phyloP scores from a whole-genome alignment of 768 basidiomycete species.

The Rossbeevera mucosa region DNA sequence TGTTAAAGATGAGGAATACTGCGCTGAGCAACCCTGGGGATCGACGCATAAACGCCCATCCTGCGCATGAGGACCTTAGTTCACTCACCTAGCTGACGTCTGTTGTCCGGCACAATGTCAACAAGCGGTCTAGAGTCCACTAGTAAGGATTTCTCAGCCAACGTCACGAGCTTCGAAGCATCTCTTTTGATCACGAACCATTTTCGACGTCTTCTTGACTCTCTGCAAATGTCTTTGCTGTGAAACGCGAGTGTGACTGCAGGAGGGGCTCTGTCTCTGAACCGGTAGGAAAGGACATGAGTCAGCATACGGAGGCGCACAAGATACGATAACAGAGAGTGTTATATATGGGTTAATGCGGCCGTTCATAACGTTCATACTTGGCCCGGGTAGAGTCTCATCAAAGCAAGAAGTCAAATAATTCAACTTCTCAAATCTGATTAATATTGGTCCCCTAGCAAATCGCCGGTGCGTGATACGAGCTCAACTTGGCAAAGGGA shows the following conservation, averaged over 20 bases:
- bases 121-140: constrained; percentile 15
- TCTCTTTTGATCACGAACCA: constrained; percentile 9
- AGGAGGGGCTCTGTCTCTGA: constrained; percentile 24
- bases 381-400: too few relatives aligned
- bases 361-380: too few relatives aligned
- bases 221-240: not conserved
- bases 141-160: not conserved
- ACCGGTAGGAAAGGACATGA: constrained; percentile 2
- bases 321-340: not conserved
- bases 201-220: constrained; percentile 1
- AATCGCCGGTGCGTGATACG: too few relatives aligned
- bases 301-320: not conserved
- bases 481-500: too few relatives aligned
- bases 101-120: constrained; percentile 46
- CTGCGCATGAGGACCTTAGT: not conserved
- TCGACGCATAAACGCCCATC: not conserved
- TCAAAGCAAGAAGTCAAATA: too few relatives aligned
- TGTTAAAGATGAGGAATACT: constrained; percentile 67
- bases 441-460: too few relatives aligned
- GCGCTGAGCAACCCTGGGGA: constrained; percentile 39
- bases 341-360: too few relatives aligned
- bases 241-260: not conserved
- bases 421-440: too few relatives aligned
- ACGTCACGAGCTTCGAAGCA: not conserved
- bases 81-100: constrained; percentile 47